These are phyloP conservation scores for Porodaedalea pini DNA, from an alignment of 1,284 basidiomycete species.

Conservation along the genomic window DNA sequence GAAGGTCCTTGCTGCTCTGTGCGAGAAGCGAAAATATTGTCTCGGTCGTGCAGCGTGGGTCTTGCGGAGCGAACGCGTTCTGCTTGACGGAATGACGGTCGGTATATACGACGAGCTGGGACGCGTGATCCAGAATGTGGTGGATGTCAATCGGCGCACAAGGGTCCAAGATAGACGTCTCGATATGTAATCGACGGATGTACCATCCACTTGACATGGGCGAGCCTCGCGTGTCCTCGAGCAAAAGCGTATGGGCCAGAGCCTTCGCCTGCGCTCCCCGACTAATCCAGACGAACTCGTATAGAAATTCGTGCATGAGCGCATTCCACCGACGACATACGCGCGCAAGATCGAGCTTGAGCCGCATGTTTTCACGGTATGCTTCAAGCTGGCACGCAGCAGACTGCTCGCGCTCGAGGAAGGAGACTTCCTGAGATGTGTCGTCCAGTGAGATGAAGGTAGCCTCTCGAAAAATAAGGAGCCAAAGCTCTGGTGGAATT, in stretches of 20 bases:
- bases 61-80: conserved; percentile 40
- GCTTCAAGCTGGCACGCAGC: conserved; percentile 39
- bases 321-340: conserved; percentile 56
- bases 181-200: conserved; percentile 63
- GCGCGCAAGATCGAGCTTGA: conserved; percentile 48
- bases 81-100: conserved; percentile 62
- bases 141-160: conserved; percentile 62
- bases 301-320: conserved; percentile 51
- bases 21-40: conserved; percentile 56
- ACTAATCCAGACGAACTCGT: conserved; percentile 66
- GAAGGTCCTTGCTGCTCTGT: conserved; percentile 48
- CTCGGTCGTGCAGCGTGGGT: conserved; percentile 46
- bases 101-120: conserved; percentile 54
- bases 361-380: conserved; percentile 45
- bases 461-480: conserved; percentile 52
- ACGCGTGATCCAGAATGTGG: conserved; percentile 60
- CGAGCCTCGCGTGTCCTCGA: conserved; percentile 38
- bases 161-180: conserved; percentile 63
- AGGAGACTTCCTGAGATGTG: conserved; percentile 46
- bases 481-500: conserved; percentile 54
- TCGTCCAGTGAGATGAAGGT: conserved; percentile 42
- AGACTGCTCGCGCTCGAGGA: conserved; percentile 36
- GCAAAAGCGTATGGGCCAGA: conserved; percentile 51
- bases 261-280: conserved; percentile 53
- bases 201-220: conserved; percentile 45